A percentile compares a stretch with the other conserved stretches of the same genome.
phyloP scores from a whole-genome alignment of 1,139 yeast genomes.

The Kodamaea derodonti region DNA sequence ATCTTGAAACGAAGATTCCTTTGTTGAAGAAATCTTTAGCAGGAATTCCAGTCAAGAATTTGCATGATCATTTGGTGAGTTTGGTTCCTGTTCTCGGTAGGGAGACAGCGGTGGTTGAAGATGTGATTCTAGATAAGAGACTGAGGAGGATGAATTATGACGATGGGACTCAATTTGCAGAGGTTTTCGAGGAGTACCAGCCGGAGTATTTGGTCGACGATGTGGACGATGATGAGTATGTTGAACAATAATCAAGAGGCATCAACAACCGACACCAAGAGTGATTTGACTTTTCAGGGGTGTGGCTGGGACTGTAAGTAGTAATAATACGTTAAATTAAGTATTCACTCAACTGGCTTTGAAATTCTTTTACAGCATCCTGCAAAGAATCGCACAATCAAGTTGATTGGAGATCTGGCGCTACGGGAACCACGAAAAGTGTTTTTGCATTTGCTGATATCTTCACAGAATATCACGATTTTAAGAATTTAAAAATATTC shows the following conservation, averaged over 20 bases:
- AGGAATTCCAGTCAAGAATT: background rate
- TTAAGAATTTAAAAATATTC: no score
- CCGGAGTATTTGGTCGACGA: constrained; percentile 14
- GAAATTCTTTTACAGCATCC: no score
- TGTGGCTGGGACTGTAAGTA: no score
- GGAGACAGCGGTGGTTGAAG: background rate
- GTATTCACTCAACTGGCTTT: no score
- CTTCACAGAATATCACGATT: no score
- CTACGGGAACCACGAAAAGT: no score
- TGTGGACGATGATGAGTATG: constrained; percentile 8
- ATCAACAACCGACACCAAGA: no score
- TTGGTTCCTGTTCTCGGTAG: constrained; percentile 20
- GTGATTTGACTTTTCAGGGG: no score
- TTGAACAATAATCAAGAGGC: constrained; percentile 10
- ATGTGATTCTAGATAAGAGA: constrained; percentile 7
- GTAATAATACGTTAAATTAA: no score
- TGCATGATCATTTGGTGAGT: constrained; percentile 24
- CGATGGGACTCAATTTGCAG: constrained; percentile 13
- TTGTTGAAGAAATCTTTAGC: constrained; percentile 1
- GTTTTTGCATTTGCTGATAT: no score
- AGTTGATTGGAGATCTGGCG: no score
- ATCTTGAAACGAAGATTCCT: constrained; percentile 17
- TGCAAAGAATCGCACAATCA: no score
- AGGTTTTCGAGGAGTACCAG: constrained; percentile 11
- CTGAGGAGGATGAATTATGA: constrained; percentile 11